These are phyloP conservation scores for Daldinia concentrica DNA, from an alignment of 495 filamentous ascomycete genomes.

Conservation along the genomic window DNA sequence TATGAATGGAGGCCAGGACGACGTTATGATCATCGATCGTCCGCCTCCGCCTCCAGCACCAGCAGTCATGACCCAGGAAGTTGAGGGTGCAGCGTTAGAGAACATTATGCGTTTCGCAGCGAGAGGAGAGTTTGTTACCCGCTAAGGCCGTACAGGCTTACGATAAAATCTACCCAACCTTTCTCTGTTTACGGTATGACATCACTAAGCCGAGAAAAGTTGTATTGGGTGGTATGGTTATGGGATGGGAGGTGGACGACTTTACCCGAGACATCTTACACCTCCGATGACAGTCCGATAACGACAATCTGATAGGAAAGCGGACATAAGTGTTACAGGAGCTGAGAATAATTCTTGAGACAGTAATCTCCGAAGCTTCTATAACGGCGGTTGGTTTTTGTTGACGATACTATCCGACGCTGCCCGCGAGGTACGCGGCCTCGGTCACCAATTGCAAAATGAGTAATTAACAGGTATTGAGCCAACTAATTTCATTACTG, in stretches of 20 bases:
- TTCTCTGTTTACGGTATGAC: neutral
- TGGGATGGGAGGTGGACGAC: neutral
- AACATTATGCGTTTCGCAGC: constrained; percentile 66
- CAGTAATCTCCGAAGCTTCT: neutral
- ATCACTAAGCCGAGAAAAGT: neutral
- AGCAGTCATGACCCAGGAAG: constrained; percentile 44
- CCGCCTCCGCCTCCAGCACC: constrained; percentile 52
- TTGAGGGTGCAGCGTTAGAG: constrained; percentile 50
- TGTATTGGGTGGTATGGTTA: neutral
- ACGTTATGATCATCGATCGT: constrained; percentile 51
- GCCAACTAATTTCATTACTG: constrained; percentile 9
- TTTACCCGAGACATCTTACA: neutral
- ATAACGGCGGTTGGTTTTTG: neutral
- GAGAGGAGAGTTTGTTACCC: constrained; percentile 51
- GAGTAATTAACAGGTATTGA: constrained; percentile 25
- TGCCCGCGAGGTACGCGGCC: constrained; percentile 12
- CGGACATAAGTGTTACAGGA: constrained; percentile 1
- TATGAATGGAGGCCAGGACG: constrained; percentile 28
- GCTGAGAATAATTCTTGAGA: neutral
- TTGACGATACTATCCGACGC: constrained; percentile 13
- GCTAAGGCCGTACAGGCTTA: neutral
- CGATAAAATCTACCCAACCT: neutral
- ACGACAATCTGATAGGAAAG: neutral
- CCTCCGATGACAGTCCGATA: neutral
- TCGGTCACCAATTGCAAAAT: constrained; percentile 10